Evolutionary conservation across 208 protist species (phyloP).

Genomic region (Acanthamoeba healyi): DNA sequence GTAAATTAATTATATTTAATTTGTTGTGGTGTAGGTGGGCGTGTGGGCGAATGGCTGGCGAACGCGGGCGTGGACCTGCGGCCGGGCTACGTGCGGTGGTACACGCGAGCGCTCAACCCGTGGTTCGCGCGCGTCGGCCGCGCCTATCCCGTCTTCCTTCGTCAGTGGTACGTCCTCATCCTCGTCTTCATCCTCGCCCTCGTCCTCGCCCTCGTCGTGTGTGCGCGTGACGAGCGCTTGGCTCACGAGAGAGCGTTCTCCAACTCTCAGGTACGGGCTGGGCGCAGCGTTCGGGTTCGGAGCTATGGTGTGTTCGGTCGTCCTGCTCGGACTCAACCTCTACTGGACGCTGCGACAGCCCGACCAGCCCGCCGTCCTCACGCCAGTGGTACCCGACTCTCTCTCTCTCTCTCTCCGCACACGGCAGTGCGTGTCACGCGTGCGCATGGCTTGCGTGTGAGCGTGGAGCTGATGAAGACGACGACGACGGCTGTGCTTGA

Average conservation of each 20-base stretch:
- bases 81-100: conserved; percentile 36
- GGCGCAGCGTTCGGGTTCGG: not conserved
- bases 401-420: not conserved
- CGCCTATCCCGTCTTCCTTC: not conserved
- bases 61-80: conserved; percentile 4
- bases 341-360: conserved; percentile 10
- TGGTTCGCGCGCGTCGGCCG: conserved; percentile 9
- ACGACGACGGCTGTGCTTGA: too few relatives aligned
- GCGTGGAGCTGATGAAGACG: too few relatives aligned
- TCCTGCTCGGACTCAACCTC: conserved; percentile 36
- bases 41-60: conserved; percentile 1
- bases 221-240: not conserved
- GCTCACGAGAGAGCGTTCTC: not conserved
- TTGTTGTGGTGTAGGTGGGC: not conserved
- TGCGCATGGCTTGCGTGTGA: too few relatives aligned
- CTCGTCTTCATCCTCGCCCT: not conserved
- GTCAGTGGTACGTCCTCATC: conserved; percentile 3
- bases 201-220: not conserved
- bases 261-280: not conserved
- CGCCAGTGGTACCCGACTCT: conserved; percentile 1
- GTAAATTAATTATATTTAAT: not conserved
- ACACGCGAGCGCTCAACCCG: conserved; percentile 22
- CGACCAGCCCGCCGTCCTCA: conserved; percentile 46
- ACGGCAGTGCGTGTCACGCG: not conserved
- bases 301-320: conserved; percentile 11